These are phyloP conservation scores for Sporormia fimetaria DNA, from an alignment of 495 filamentous ascomycete genomes.

Conservation along the genomic window DNA sequence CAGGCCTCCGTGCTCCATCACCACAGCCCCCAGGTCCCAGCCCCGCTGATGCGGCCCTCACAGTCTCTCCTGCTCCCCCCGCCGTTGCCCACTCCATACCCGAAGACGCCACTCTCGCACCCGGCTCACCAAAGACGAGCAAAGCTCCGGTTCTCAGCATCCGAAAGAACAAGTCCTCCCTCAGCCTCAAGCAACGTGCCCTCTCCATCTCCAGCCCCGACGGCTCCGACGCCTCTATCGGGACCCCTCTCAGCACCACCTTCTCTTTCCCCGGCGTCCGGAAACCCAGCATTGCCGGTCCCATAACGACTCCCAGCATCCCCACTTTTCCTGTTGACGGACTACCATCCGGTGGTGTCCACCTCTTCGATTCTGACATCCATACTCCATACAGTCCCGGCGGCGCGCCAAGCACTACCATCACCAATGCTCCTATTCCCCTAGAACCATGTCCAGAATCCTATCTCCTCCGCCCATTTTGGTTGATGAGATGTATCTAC, in stretches of 20 bases:
- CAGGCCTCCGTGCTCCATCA: conserved; percentile 15
- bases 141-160: conserved; percentile 39
- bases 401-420: conserved; percentile 43
- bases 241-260: conserved; percentile 58
- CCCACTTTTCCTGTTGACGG: conserved; percentile 44
- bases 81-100: conserved; percentile 18
- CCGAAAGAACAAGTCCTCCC: conserved; percentile 67
- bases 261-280: conserved; percentile 43
- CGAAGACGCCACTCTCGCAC: conserved; percentile 16
- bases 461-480: conserved; percentile 78
- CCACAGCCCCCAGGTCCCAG: conserved; percentile 19
- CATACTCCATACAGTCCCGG: conserved; percentile 55
- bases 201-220: conserved; percentile 67
- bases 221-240: conserved; percentile 53
- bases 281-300: conserved; percentile 35
- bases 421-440: conserved; percentile 51
- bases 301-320: conserved; percentile 58
- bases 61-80: conserved; percentile 26
- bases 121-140: conserved; percentile 22
- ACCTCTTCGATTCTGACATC: conserved; percentile 78
- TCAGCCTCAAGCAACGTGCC: conserved; percentile 61
- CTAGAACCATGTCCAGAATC: conserved; percentile 89
- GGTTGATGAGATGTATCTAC: conserved; percentile 88
- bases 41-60: conserved; percentile 25
- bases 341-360: conserved; percentile 53